phyloP scores from a whole-genome alignment of 2,329 filamentous ascomycete genomes.

The Fusarium sp. region DNA sequence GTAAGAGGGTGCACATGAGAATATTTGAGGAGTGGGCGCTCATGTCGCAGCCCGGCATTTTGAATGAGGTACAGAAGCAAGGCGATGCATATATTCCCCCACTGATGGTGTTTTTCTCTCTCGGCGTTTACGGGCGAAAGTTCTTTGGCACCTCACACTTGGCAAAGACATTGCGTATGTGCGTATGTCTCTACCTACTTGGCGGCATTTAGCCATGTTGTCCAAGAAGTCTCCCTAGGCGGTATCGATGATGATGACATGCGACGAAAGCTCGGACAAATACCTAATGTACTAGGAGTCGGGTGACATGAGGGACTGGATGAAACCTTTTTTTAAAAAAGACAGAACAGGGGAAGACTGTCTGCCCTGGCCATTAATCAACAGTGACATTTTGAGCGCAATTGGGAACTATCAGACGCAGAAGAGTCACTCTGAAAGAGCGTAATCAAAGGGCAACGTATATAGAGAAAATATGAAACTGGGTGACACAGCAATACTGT shows the following conservation, averaged over 20 bases:
- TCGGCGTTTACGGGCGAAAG: constrained; percentile 46
- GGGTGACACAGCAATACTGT: constrained; percentile 13
- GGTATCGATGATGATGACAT: constrained; percentile 43
- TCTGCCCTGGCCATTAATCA: constrained; percentile 15
- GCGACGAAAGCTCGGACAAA: constrained; percentile 37
- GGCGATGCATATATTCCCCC: constrained; percentile 47
- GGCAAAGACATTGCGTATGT: constrained; percentile 30
- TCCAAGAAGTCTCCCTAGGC: constrained; percentile 18
- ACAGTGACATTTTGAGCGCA: constrained; percentile 34
- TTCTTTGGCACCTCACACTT: constrained; percentile 40
- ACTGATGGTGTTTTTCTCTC: constrained; percentile 39
- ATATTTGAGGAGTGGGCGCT: constrained; percentile 35
- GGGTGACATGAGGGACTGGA: constrained; percentile 18
- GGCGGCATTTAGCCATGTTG: constrained; percentile 20
- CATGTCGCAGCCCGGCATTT: constrained; percentile 38
- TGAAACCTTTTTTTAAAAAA: constrained; percentile 25
- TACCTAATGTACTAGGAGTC: constrained; percentile 31
- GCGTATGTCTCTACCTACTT: constrained; percentile 16
- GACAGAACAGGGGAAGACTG: constrained; percentile 10
- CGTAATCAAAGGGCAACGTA: constrained; percentile 35
- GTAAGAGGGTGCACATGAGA: constrained; percentile 52
- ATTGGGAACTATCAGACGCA: constrained; percentile 33
- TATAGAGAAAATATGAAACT: constrained; percentile 38
- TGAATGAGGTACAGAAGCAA: constrained; percentile 42
- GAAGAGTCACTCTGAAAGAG: constrained; percentile 20